Evolutionary conservation across 192 early-diverging fungal species (phyloP), one percentile per base, ranked within the genome.

Genomic region (Nowakowskiella sp.): DNA sequence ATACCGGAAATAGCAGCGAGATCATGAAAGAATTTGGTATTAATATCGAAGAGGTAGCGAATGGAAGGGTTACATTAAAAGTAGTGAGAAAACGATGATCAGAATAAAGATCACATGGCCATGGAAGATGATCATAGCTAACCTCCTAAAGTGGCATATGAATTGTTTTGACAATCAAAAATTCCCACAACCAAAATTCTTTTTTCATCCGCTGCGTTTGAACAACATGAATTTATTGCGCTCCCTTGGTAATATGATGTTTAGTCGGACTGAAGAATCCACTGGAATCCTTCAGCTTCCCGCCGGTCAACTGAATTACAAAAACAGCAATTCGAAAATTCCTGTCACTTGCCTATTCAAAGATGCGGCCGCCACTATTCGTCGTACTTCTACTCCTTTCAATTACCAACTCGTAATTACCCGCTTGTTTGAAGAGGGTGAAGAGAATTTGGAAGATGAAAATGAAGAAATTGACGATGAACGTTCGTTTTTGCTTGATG

Each of bases 321-420:
- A 81, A 1, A 56, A 62, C 6, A 58, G 60, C 7, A 74, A 64
- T 73, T 77, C 69, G 55, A 76, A 62, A 34, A 44, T 66, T 23
- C 42, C 2, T 0, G 36, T 6, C 2, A 16, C 1, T 13, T 56
- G 23, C 23, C 65, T 82, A 43, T 92, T 80, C 62, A 72, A 69
- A 21, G 78, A 91, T 51, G 78, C 83, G 9, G 62, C 68, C 51
- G 76, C 84, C 4, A 67, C 74, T 9, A 76, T 96, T 46, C 74
- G 82, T 2, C 74, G 81, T 31, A 87, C 92, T 2, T 47, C 72
- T 30, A 53, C 60, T 24, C 58, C 71, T 21, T 76, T 69, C 64
- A 83, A 87, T 49, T 92, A 82, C 64, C 78, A 85, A 54, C 65
- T 95, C n/a, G 74, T 89, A 0, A 73, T 84, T n/a, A 76, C 70